Evolutionary conservation across 805 yeast species (phyloP), one percentile per base, ranked within the genome.

Genomic region (Sugiyamaella marilandica): DNA sequence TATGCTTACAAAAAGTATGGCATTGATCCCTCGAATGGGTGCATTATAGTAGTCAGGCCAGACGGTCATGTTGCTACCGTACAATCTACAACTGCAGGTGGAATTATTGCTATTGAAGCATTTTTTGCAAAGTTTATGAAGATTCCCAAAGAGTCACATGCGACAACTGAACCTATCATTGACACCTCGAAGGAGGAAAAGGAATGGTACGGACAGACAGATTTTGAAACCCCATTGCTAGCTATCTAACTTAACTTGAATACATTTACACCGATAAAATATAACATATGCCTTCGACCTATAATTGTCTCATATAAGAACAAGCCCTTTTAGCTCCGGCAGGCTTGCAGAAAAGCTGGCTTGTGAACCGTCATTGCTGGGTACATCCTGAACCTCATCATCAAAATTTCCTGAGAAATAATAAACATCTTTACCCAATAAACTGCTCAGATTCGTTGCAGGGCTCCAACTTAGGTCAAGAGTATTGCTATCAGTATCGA

Each of bases 1-100:
- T 63, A 66, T 52, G 64, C 64, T 2, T 67, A 66, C 50, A 59
- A 48, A 8, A 53, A 55, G 45, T 67, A 59, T 51, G 71, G 71
- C 5, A 62, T 67, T 48, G 64, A 66, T 45, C 54, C 59, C 24
- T 41, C 54, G 13, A 51, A 50, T 14, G 70, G 70, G 5, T 57
- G 62, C 37, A 51, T 64, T 33, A 51, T 67, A 36, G 67, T 67
- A 11, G 53, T 65, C 10, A 54, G 71, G 37, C 72, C 72, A 10
- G 72, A 68, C 54, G 71, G 72, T 2, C 64, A 68, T 49, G 66
- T 68, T 26, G 61, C 69, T 10, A 10, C 49, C n/a, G 67, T 66
- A 19, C 53, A 61, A 10, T 60, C 58, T 16, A 29, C 50, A 10
- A 35, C 39, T n/a, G 24, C 13, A 14, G 46, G 48, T 2, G 67